Base-by-base conservation (phyloP, 2,329 filamentous ascomycete species). In the Cladosporium sp. region DNA sequence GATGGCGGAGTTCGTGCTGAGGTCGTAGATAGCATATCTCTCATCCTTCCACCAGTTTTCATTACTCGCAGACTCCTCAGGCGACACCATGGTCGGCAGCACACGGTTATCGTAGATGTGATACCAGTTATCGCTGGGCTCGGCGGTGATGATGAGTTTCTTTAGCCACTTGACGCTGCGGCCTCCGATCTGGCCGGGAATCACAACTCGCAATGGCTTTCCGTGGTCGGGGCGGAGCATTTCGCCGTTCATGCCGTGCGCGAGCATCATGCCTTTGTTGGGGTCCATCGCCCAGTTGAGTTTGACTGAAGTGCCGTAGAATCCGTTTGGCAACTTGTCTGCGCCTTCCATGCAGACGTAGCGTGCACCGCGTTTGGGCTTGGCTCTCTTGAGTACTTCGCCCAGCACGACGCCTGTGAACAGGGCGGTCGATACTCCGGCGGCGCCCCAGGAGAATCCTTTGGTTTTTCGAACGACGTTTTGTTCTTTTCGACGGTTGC, bases 41-140 rank as follows among this genome's bases (percentile, higher is more conserved):
- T 97, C 93, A 75, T 97, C 93, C 72, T 83, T 89, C 93, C 93
- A 97, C 81, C 89, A 92, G 26, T 89, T 86, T 0, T 88, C 86
- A 63, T 93, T 83, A 68, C 90, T 86, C 1, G 89, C 88, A 66
- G 91, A 90, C 75, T 90, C 89, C 71, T 96, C 92, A 0, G 93
- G 92, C 12, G 89, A 90, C 18, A 97, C 84, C 85, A 89, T 93
- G 0, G 92, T 96, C 6, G 93, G 93, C 47, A 97, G 80, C 1
- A 97, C 92, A 66, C 92, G 84, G 75, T 97, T 97, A 77, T 97
- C 93, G 78, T 95, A 93, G 68, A 96, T 92, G 77, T 97, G 93
- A 73, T 97, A 97, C 92, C 92, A 96, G 74, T 96, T 97, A 69
- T 94, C 90, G 74, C 92, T 96, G 0, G 93, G 92, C 28, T 84